Evolutionary conservation across 208 protist genomes (phyloP).

Genomic region (Crithidia sp.): DNA sequence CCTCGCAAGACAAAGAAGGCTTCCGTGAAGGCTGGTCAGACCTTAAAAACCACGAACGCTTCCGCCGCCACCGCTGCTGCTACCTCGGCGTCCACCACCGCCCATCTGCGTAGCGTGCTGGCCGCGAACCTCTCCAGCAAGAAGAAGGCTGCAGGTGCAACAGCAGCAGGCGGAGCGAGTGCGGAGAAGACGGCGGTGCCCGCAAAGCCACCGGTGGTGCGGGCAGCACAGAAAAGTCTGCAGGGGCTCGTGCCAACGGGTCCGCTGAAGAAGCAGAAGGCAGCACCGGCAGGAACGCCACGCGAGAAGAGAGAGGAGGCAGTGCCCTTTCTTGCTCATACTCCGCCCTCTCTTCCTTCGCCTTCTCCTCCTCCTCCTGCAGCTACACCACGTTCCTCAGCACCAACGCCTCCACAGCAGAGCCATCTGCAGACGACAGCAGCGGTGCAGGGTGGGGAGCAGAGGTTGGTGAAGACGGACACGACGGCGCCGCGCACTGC

Average conservation of each 20-base stretch:
- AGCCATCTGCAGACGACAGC: neutral
- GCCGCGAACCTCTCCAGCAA: neutral
- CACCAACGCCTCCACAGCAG: neutral
- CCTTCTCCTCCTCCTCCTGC: neutral
- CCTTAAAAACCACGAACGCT: no score
- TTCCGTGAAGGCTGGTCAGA: neutral
- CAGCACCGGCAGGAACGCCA: neutral
- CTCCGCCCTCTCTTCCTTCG: neutral
- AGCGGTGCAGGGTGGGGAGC: no score
- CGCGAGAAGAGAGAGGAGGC: neutral
- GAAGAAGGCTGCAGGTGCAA: neutral
- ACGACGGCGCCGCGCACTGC: no score
- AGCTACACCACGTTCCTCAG: neutral
- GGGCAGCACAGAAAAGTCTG: slow-evolving; percentile 20
- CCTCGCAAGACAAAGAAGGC: neutral
- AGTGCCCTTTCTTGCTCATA: neutral
- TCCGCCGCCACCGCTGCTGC: neutral
- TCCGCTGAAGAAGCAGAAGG: slow-evolving; percentile 19
- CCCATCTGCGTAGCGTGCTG: neutral
- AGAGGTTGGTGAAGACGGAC: no score
- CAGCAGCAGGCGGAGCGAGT: neutral
- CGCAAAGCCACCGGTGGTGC: neutral
- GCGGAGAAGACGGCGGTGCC: no score
- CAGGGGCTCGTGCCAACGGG: slow-evolving; percentile 20
- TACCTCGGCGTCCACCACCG: neutral